Evolutionary conservation across 129 eudicot genomes (phyloP), one percentile per base, ranked within the genome.

Genomic region (Solidago caesia): DNA sequence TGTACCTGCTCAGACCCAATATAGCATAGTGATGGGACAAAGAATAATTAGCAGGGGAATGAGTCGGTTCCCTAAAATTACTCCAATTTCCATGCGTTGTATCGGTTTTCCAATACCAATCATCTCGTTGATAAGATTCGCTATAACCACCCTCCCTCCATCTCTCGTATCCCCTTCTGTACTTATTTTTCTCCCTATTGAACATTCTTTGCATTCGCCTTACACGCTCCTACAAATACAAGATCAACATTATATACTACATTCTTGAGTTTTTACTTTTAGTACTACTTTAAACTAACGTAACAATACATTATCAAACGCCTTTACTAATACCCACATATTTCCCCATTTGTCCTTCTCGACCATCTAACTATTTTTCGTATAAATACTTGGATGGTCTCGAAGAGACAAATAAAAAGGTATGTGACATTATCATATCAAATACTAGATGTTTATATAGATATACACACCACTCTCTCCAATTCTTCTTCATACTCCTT

Each of bases 161-260:
- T 80, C 92, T 93, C 82, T 93, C 96, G 44, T 88, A 88, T 25
- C 85, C 77, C 81, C 85, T 90, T 69, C 80, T 88, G 59, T 77
- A 77, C 66, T 88, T 93, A 81, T 79, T 90, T 82, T 87, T 88
- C 75, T 88, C 97, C 68, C 96, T 85, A 74, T 93, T 90, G 70
- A 93, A 93, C 61, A 88, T 95, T 73, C 92, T 90, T 67, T 90
- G 98, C 97, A 93, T 93, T 39, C 98, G 90, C 71, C 96, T 84
- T 51, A 92, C 86, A 5, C 97, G 92, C 77, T 90, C 98, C 98
- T 93, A 65, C 15, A 61, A 76, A 78, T 15, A 1, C 9, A 49
- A 11, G 15, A 57, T 8, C 9, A 7, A 68, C 48, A 55, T 10
- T 7, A 27, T 13, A n/a, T 57, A 41, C 57, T 48, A 8, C 25